Evolutionary conservation across 306 rosid species (phyloP), one percentile per base, ranked within the genome.

Genomic region (Malus orientalis): DNA sequence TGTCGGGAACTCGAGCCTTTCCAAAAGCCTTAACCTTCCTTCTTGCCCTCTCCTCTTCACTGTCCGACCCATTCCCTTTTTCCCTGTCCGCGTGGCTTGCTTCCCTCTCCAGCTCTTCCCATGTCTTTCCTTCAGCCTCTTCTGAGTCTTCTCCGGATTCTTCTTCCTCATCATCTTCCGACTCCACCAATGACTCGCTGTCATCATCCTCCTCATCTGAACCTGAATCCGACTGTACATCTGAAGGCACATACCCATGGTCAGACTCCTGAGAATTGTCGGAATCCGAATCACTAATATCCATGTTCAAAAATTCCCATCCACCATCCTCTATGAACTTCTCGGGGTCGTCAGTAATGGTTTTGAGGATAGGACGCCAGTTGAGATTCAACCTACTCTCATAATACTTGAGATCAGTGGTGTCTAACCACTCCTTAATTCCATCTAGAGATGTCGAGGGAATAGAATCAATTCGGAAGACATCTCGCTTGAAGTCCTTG

Each of bases 71-170:
- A 63, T 73, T 42, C 32, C 85, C 85, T 30, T 82, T 82, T 61
- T 82, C 85, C 79, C 79, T 77, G 45, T 82, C 82, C 47, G 85
- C 85, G 61, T 82, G 65, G 76, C 76, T 82, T 20, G 85, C 85
- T 74, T 82, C 85, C 73, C 85, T 82, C 79, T 82, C 85, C 57
- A 82, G 40, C 75, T 82, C 85, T 77, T 82, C 85, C 81, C 82
- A 82, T 20, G 85, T 77, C 63, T 72, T 82, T 49, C 85, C 85
- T 68, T 82, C 79, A 16, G 78, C 85, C 64, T 82, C 85, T 69
- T 81, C 85, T 14, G 79, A 77, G 27, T 70, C 79, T 54, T 73
- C 85, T 51, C 71, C 80, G 3, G 80, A 69, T 38, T 69, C 84
- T 20, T 80, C 81, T 38, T 67, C 76, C 42, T 73, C 85, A 27